Base-by-base conservation (phyloP, 345 rosid species). In the Sisymbrium altissimum region DNA sequence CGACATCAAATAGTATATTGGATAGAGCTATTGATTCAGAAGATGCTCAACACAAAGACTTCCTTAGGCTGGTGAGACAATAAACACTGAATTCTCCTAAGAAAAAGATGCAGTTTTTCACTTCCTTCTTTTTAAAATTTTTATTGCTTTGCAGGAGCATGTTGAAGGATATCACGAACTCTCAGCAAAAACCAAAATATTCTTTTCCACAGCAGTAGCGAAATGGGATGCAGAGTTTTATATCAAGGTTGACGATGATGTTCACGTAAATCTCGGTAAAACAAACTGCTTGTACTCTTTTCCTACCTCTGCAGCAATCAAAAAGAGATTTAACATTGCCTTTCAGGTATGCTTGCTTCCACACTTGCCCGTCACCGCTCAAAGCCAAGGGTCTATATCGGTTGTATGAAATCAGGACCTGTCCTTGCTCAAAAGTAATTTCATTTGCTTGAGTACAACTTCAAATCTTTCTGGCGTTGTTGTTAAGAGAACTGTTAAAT, bases 361-460 rank as follows among this genome's bases (percentile, higher is more conserved):
- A 89, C 98, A 43, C 97, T 92, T 79, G 88, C 89, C 18, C 94
- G 84, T 23, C 96, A 96, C 72, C 94, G 95, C 56, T 84, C 89
- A 72, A 96, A 96, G 78, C 97, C 98, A 32, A 86, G 94, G 64
- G 91, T 92, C 71, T 96, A 90, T 67, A 81, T 92, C 5, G 99
- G 97, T 13, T 92, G 99, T 79, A 96, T 96, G 99, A 96, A 96
- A 79, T 96, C 99, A 56, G 98, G 99, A 50, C 98, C 99, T 10
- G 99, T 96, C 55, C 96, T 96, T 80, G 75, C 94, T 76, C 89
- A 82, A 78, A 96, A 85, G 99, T 92, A 96, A 84, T 63, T 64
- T 67, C 8, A 36, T 59, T 61, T 38, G 1, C 14, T 12, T 23
- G 12, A 48, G 41, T 57, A 4, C 29, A 45, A 4, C 64, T 19